Evolutionary conservation across 2,329 filamentous ascomycete genomes (phyloP), one percentile per base, ranked within the genome.

Genomic region (Aspergillus proliferans): DNA sequence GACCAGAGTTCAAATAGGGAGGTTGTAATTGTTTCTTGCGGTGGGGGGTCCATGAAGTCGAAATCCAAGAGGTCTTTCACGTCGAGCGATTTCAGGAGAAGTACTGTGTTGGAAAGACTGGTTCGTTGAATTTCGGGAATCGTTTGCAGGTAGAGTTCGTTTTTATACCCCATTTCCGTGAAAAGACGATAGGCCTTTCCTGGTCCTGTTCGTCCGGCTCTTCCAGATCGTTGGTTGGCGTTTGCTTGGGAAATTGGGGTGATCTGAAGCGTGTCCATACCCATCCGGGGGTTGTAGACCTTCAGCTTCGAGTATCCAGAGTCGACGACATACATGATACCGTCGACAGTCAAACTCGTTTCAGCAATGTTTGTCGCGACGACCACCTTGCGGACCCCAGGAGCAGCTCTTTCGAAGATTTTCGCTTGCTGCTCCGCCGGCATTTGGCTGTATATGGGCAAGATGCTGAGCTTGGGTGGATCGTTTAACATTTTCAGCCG

Each of bases 361-460:
- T 98, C 93, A 2, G 93, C 93, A 69, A 98, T 98, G 62, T 98
- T 98, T 28, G 93, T 98, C 1, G 94, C 93, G 38, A 98, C 92
- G 55, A 98, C 95, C 61, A 95, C 94, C 67, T 98, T 98, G 50
- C 93, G 84, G 4, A 95, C 91, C 1, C 93, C 93, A 0, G 91
- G 86, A 2, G 88, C 77, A 2, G 94, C 93, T 56, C 85, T 83
- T 64, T 98, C 92, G 61, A 98, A 98, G 56, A 98, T 98, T 71
- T 94, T 97, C 51, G 93, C 89, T 69, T 98, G 94, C 33, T 98
- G 75, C 68, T 98, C 94, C 30, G 93, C 93, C 2, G 93, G 94
- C 93, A 98, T 96, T 69, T 98, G 93, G 78, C 90, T 96, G 81
- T 98, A 98, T 48, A 98, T 97, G 0, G 94, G 94, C 24, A 98